These are phyloP conservation scores for Tetrapyrgos nigripes DNA, from an alignment of 1,284 basidiomycete species.

Conservation along the genomic window DNA sequence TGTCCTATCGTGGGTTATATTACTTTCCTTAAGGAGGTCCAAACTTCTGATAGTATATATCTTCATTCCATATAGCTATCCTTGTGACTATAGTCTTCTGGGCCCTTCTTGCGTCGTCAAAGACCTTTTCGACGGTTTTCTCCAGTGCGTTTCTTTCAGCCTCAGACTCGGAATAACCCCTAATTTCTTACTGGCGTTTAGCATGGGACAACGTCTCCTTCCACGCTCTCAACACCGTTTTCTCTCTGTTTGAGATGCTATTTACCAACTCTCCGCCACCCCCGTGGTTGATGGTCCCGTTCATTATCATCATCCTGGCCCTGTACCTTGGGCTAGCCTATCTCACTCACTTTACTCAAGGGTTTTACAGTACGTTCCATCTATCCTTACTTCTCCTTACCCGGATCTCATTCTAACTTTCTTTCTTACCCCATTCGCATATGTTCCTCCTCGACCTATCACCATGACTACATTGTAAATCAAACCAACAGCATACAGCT, in stretches of 20 bases:
- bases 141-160: slow-evolving; percentile 35
- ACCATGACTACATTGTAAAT: not conserved
- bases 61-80: slow-evolving; percentile 52
- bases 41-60: slow-evolving; percentile 10
- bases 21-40: not conserved
- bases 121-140: slow-evolving; percentile 47
- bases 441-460: not conserved
- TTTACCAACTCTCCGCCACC: slow-evolving; percentile 57
- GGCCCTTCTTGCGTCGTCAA: slow-evolving; percentile 54
- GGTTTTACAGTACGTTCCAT: slow-evolving; percentile 62
- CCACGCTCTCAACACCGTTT: slow-evolving; percentile 66
- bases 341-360: slow-evolving; percentile 62
- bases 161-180: not conserved
- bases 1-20: slow-evolving; percentile 62
- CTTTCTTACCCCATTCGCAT: not conserved
- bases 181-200: slow-evolving; percentile 21
- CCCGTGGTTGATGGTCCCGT: slow-evolving; percentile 59
- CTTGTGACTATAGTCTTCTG: slow-evolving; percentile 75
- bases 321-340: slow-evolving; percentile 72
- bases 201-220: slow-evolving; percentile 67
- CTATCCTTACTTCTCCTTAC: not conserved
- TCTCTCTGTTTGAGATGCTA: slow-evolving; percentile 64
- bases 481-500: slow-evolving; percentile 36
- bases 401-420: not conserved
- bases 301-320: slow-evolving; percentile 55